These are phyloP conservation scores for Vanrija pseudolonga DNA, from an alignment of 1,284 basidiomycete genomes.

Conservation along the genomic window DNA sequence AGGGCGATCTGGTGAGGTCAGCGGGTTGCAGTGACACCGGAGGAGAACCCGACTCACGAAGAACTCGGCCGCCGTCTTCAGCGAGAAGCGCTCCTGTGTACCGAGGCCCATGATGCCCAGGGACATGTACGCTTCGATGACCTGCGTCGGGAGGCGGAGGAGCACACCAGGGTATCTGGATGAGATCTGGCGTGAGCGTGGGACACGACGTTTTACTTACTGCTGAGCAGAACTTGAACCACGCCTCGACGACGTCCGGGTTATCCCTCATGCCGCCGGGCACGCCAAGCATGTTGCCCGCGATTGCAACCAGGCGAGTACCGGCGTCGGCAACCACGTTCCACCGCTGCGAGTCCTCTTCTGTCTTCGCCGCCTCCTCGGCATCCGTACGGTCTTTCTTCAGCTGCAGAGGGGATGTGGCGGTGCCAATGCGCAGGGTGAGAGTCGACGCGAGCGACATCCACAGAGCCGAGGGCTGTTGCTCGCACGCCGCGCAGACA, in stretches of 20 bases:
- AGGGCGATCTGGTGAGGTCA: conserved; percentile 34
- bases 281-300: conserved; percentile 57
- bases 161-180: conserved; percentile 69
- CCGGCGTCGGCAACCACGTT: conserved; percentile 51
- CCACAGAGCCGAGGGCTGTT: conserved; percentile 76
- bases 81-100: conserved; percentile 79
- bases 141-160: conserved; percentile 62
- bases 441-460: conserved; percentile 72
- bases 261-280: conserved; percentile 65
- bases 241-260: conserved; percentile 81
- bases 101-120: conserved; percentile 67
- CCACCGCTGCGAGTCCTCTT: conserved; percentile 33
- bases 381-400: conserved; percentile 30
- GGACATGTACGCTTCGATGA: conserved; percentile 66
- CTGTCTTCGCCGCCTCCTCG: conserved; percentile 24
- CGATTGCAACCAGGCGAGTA: conserved; percentile 61
- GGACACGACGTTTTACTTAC: conserved; percentile 6
- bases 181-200: conserved; percentile 56
- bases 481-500: conserved; percentile 68
- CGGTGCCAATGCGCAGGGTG: conserved; percentile 72
- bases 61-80: conserved; percentile 76
- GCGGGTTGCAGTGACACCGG: not conserved
- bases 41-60: conserved; percentile 56
- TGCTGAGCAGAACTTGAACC: conserved; percentile 66
- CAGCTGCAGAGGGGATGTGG: conserved; percentile 43